Evolutionary conservation across 106 monocot species (phyloP).

Genomic region (Phalaenopsis aphrodite): DNA sequence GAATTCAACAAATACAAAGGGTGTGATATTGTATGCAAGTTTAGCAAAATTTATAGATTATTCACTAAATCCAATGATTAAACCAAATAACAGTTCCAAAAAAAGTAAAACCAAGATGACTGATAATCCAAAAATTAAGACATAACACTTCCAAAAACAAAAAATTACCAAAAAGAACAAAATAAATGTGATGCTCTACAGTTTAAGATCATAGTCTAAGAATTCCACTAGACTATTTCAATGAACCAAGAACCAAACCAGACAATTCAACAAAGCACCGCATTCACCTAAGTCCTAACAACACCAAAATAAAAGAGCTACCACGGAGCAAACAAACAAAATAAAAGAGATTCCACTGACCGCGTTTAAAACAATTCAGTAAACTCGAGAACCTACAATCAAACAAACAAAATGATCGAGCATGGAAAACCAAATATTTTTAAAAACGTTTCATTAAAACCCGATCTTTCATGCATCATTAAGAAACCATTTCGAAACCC

Average conservation of each 20-base stretch:
- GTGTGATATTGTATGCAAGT: neutral
- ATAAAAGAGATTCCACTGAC: neutral
- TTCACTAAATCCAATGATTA: neutral
- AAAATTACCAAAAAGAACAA: neutral
- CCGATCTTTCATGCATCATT: neutral
- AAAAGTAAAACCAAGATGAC: neutral
- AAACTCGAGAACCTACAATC: neutral
- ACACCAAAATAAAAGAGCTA: neutral
- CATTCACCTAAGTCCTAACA: neutral
- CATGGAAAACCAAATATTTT: neutral
- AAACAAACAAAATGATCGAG: neutral
- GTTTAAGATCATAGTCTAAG: neutral
- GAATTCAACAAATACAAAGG: neutral
- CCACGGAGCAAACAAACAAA: neutral
- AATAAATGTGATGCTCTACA: neutral
- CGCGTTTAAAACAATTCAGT: neutral
- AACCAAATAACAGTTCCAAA: neutral
- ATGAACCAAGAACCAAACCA: neutral
- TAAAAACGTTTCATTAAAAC: neutral
- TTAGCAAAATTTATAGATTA: neutral
- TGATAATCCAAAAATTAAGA: neutral
- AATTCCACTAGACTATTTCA: neutral
- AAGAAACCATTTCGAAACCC: neutral
- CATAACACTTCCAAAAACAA: neutral
- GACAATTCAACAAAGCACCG: neutral